These are phyloP conservation scores for Aspergillus ostianus DNA, from an alignment of 495 filamentous ascomycete species.

Conservation along the genomic window DNA sequence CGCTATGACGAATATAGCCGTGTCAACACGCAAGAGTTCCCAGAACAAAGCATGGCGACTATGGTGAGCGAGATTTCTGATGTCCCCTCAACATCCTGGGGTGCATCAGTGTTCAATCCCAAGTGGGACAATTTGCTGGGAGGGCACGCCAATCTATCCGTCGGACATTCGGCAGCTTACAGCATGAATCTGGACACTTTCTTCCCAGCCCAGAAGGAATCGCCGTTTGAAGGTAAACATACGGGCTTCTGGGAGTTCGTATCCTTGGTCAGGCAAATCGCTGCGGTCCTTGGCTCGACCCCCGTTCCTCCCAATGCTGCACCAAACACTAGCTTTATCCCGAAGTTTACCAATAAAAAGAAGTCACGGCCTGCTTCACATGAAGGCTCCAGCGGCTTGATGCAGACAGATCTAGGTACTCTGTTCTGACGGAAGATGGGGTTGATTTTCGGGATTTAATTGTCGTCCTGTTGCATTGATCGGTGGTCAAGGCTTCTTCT, in stretches of 20 bases:
- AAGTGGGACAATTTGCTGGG: slow-evolving; percentile 49
- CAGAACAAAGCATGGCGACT: slow-evolving; percentile 1
- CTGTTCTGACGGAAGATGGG: slow-evolving; percentile 23
- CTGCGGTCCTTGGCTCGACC: slow-evolving; percentile 26
- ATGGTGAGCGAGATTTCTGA: slow-evolving; percentile 22
- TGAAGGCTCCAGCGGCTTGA: slow-evolving; percentile 11
- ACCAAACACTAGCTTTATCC: background rate
- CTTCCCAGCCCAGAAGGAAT: slow-evolving; percentile 32
- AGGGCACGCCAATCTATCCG: slow-evolving; percentile 28
- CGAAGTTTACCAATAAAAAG: background rate
- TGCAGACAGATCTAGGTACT: slow-evolving; percentile 35
- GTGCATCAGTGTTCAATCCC: slow-evolving; percentile 47
- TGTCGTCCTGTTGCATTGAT: too few species aligned
- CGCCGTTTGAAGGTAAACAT: slow-evolving; percentile 10
- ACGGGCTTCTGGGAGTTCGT: slow-evolving; percentile 37
- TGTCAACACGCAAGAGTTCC: slow-evolving; percentile 2
- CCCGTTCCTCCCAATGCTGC: background rate
- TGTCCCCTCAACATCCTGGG: slow-evolving; percentile 35
- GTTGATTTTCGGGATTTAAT: too few species aligned
- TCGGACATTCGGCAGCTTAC: slow-evolving; percentile 39
- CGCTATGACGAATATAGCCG: slow-evolving; percentile 52
- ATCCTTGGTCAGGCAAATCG: slow-evolving; percentile 28
- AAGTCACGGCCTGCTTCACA: background rate
- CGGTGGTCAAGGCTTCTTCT: too few species aligned
- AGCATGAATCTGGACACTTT: slow-evolving; percentile 41